These are phyloP conservation scores for Gillenia trifoliata DNA, from an alignment of 306 rosid genomes.

Conservation along the genomic window DNA sequence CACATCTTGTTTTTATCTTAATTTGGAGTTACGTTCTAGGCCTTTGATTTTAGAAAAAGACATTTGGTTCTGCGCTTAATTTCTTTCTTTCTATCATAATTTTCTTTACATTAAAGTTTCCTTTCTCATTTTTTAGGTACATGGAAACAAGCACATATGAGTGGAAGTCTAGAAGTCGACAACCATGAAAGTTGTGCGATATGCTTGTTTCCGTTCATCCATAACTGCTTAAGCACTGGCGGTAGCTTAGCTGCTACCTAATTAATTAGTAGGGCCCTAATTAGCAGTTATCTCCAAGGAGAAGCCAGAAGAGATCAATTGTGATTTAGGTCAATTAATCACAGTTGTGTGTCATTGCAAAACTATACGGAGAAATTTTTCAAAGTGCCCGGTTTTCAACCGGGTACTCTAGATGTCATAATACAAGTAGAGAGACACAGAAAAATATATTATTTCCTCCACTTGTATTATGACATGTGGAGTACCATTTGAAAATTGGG, in stretches of 20 bases:
- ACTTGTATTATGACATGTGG: no score
- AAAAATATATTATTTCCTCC: no score
- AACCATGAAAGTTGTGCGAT: background rate
- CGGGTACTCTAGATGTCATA: no score
- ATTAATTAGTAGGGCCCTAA: no score
- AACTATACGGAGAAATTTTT: no score
- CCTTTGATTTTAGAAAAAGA: slow-evolving; percentile 8
- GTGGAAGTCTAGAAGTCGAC: background rate
- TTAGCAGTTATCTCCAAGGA: no score
- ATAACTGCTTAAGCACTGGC: background rate
- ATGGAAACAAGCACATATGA: background rate
- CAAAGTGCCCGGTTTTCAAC: no score
- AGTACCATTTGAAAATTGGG: no score
- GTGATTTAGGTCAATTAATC: no score
- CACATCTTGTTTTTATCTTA: background rate
- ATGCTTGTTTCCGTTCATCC: background rate
- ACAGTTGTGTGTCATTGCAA: no score
- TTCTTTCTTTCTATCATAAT: background rate
- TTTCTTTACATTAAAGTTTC: background rate
- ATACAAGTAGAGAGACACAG: no score
- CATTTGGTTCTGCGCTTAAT: background rate
- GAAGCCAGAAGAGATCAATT: no score
- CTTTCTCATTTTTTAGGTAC: background rate
- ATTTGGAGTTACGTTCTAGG: slow-evolving; percentile 9
- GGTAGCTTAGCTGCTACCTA: background rate